phyloP scores from a whole-genome alignment of 2,329 filamentous ascomycete species.

The Gaeumannomyces sp. region DNA sequence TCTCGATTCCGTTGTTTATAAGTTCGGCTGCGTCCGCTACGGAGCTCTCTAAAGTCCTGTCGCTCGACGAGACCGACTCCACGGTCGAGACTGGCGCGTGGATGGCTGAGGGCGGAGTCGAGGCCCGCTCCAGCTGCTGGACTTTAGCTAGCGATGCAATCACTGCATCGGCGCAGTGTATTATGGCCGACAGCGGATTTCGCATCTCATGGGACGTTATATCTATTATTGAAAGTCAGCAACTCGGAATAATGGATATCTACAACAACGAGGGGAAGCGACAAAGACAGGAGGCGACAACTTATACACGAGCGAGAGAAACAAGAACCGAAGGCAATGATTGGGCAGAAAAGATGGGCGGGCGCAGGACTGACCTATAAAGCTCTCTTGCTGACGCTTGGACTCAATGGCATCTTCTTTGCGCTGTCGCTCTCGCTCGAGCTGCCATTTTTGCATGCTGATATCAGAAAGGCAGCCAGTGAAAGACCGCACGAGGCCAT shows the following conservation, averaged over 20 bases:
- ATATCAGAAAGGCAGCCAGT: conserved; percentile 45
- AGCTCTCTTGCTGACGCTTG: conserved; percentile 69
- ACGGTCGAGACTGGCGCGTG: background rate
- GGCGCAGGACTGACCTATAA: conserved; percentile 50
- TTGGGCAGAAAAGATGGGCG: background rate
- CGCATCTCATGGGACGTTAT: conserved; percentile 69
- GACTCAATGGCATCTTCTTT: conserved; percentile 53
- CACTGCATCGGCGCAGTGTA: conserved; percentile 70
- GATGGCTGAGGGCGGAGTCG: background rate
- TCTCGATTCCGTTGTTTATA: conserved; percentile 59
- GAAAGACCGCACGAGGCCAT: conserved; percentile 41
- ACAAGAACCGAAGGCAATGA: too few relatives aligned
- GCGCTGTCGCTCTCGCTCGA: conserved; percentile 41
- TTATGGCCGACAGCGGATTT: conserved; percentile 66
- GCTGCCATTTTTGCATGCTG: conserved; percentile 43
- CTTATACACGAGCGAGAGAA: too few relatives aligned
- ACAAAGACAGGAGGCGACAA: too few relatives aligned
- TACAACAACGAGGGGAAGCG: background rate
- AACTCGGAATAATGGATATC: background rate
- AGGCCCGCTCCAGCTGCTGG: background rate
- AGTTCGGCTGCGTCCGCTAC: conserved; percentile 25
- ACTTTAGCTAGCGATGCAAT: conserved; percentile 40
- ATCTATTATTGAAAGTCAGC: background rate
- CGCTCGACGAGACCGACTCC: background rate
- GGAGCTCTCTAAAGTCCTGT: background rate